Evolutionary conservation across 2,329 filamentous ascomycete genomes (phyloP), one percentile per base, ranked within the genome.

Genomic region (Phialophora macrospora): DNA sequence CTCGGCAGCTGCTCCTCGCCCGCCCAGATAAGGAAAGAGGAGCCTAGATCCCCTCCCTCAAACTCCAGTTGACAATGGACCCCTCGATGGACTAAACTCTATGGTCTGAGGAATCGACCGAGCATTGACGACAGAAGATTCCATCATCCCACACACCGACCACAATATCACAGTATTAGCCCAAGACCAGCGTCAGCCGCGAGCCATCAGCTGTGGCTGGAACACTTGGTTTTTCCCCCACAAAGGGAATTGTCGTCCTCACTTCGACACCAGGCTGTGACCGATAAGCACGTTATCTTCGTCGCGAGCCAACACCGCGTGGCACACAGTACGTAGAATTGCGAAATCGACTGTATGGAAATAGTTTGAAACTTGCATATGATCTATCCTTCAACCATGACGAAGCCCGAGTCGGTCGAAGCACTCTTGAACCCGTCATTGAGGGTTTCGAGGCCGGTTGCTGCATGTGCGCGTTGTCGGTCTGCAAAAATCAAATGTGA

Each of bases 401-500:
- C 70, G 9, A 71, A 71, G 54, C 48, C 54, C 12, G 71, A 72
- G 60, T 66, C 71, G n/a, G 61, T 73, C 17, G 72, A 73, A 26
- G 68, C 71, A 14, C 69, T 73, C 30, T 60, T 73, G 22, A 52
- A 66, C 17, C 88, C 88, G 22, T 78, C 89, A 60, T 80, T 92
- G 72, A 85, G 88, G 73, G 91, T 94, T 69, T 93, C 90, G 74
- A 85, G 91, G 68, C 90, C 91, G 4, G 90, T 92, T 57, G 90
- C 90, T 62, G 91, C 91, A 26, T 94, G 91, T 76, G 91, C 90
- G 65, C 84, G 90, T 82, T 94, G 91, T 81, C 91, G 95, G 67
- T 87, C 90, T 67, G 93, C 94, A 61, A 99, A 99, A 81, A 93
- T 98, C 76, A 97, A 96, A 87, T 99, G 95, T 75, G 95, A 98